phyloP scores from a whole-genome alignment of 176 grass and related monocot genomes.

The Lolium rigidum region DNA sequence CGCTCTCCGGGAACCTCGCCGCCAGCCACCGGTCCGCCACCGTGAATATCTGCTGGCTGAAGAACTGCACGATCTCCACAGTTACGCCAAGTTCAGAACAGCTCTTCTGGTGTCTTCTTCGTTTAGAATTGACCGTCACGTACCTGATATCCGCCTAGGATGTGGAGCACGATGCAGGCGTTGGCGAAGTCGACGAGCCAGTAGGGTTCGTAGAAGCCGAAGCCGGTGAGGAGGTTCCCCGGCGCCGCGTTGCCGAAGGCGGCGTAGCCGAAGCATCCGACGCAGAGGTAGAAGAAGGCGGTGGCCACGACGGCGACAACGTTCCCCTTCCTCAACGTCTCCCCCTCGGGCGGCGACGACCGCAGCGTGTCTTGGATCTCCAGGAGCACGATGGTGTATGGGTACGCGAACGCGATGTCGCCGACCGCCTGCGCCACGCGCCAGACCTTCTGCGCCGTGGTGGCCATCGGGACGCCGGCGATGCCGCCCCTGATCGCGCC shows the following conservation, averaged over 20 bases:
- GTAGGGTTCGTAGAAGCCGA: slow-evolving; percentile 67
- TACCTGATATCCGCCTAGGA: slow-evolving; percentile 68
- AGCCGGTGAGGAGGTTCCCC: slow-evolving; percentile 72
- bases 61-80: slow-evolving; percentile 28
- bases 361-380: slow-evolving; percentile 76
- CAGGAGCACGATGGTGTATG: slow-evolving; percentile 58
- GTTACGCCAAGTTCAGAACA: no score
- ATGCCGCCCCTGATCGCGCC: no score
- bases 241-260: slow-evolving; percentile 63
- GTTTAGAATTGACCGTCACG: not conserved
- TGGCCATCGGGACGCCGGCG: no score
- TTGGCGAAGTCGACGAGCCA: slow-evolving; percentile 80
- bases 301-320: slow-evolving; percentile 37
- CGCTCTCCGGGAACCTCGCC: slow-evolving; percentile 44
- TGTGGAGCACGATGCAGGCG: slow-evolving; percentile 62
- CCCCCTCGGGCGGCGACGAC: slow-evolving; percentile 50
- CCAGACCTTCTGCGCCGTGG: no score
- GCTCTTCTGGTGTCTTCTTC: no score
- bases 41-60: slow-evolving; percentile 59
- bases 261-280: slow-evolving; percentile 62
- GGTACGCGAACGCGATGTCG: no score
- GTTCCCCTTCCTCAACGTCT: slow-evolving; percentile 61
- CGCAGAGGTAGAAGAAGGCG: slow-evolving; percentile 74
- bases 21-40: slow-evolving; percentile 47
- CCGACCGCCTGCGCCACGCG: no score